Percentiles rank a stretch among this genome's conserved stretches.
Conservation (phyloP, 371 early-diverging fungal species). For the Enteropsectra breve region DNA sequence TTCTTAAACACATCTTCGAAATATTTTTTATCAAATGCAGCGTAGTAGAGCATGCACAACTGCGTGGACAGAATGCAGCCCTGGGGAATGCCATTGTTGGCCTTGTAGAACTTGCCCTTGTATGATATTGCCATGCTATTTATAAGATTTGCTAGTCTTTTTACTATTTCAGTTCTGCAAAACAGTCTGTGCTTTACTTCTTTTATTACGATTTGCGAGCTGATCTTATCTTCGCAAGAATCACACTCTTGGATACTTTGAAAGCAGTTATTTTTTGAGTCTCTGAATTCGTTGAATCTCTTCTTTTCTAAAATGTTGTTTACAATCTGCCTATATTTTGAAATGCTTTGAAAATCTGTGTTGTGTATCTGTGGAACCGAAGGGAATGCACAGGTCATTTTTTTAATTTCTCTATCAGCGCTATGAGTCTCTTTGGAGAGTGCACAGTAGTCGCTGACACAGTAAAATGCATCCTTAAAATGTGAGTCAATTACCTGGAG, state of each 20-base stretch:
- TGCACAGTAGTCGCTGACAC: neutral
- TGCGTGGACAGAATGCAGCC: constrained; percentile 46
- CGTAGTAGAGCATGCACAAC: constrained; percentile 42
- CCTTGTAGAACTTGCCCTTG: constrained; percentile 31
- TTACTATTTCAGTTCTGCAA: constrained; percentile 15
- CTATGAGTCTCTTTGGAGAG: too few relatives aligned
- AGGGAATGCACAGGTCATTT: too few relatives aligned
- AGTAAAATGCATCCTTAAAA: constrained; percentile 31
- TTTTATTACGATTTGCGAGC: too few relatives aligned
- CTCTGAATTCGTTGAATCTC: too few relatives aligned
- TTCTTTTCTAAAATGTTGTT: neutral
- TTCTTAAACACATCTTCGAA: constrained; percentile 40
- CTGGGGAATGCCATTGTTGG: constrained; percentile 50
- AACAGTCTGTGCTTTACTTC: constrained; percentile 18
- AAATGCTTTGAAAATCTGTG: neutral
- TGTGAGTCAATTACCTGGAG: constrained; percentile 15
- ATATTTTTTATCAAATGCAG: constrained; percentile 30
- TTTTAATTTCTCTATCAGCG: too few relatives aligned
- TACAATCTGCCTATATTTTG: neutral
- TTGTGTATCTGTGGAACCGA: too few relatives aligned
- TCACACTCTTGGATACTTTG: neutral
- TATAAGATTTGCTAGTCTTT: constrained; percentile 13
- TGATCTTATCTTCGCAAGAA: constrained; percentile 6
- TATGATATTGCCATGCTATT: constrained; percentile 24
- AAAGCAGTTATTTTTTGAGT: too few relatives aligned